Conservation (phyloP, 352 stramenopile species). For the Phytophthora syringae region DNA sequence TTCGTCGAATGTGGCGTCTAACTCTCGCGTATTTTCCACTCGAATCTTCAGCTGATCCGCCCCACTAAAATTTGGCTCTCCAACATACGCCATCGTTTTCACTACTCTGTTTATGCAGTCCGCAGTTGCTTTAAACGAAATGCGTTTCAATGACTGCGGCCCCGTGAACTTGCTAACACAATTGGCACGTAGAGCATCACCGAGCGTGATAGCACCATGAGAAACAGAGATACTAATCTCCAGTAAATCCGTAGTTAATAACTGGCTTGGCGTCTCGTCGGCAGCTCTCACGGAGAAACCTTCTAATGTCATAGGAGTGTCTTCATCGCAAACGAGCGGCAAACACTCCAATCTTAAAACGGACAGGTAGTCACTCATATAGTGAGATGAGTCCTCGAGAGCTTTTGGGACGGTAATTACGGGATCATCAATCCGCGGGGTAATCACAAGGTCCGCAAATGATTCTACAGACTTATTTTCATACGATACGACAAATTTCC, state of each 20-base stretch:
- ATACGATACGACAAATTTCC: constrained; percentile 49
- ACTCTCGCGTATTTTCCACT: constrained; percentile 22
- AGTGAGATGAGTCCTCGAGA: constrained; percentile 33
- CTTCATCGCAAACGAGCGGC: constrained; percentile 53
- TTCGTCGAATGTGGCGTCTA: constrained; percentile 27
- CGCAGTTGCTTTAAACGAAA: constrained; percentile 38
- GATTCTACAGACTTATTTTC: constrained; percentile 31
- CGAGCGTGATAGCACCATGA: constrained; percentile 37
- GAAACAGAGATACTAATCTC: constrained; percentile 38
- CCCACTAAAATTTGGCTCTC: constrained; percentile 53
- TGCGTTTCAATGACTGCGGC: background rate
- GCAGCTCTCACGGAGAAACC: constrained; percentile 48
- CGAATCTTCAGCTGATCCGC: constrained; percentile 46
- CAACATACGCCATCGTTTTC: constrained; percentile 40
- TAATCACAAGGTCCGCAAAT: constrained; percentile 44
- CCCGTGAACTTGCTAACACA: constrained; percentile 35
- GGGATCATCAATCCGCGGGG: constrained; percentile 38
- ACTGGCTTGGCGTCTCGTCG: constrained; percentile 22
- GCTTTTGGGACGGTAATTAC: constrained; percentile 49
- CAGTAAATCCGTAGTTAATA: constrained; percentile 21
- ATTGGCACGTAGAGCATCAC: constrained; percentile 19
- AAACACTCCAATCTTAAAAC: constrained; percentile 45
- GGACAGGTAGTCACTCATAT: constrained; percentile 53
- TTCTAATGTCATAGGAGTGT: constrained; percentile 36
- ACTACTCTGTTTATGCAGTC: constrained; percentile 54